Conservation (phyloP, 2,329 filamentous ascomycete species). For the Amauroascus niger region DNA sequence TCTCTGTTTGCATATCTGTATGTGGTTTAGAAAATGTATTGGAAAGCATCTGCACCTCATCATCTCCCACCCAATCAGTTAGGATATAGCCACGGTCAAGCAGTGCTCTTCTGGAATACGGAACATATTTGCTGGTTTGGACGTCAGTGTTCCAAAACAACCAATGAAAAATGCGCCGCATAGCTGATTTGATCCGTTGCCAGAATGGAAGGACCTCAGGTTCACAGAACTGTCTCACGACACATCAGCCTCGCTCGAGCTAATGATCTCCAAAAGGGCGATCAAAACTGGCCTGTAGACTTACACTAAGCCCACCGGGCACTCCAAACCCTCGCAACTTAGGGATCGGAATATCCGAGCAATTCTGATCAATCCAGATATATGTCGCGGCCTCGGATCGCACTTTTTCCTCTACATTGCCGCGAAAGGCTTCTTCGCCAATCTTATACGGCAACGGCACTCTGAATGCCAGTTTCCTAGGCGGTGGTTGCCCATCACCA, state of each 20-base stretch:
- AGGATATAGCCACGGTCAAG: slow-evolving; percentile 11
- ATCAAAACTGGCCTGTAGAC: background rate
- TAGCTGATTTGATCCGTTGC: slow-evolving; percentile 11
- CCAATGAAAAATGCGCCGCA: slow-evolving; percentile 6
- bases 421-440: slow-evolving; percentile 16
- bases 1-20: slow-evolving; percentile 15
- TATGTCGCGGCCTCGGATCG: slow-evolving; percentile 20
- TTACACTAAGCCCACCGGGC: slow-evolving; percentile 16
- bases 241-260: background rate
- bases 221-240: slow-evolving; percentile 13
- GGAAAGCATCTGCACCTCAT: slow-evolving; percentile 12
- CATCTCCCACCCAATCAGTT: slow-evolving; percentile 14
- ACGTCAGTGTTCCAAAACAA: slow-evolving; percentile 3
- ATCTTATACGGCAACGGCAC: slow-evolving; percentile 17
- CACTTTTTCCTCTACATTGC: slow-evolving; percentile 20
- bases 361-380: slow-evolving; percentile 17
- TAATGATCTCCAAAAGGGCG: background rate
- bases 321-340: slow-evolving; percentile 21
- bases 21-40: slow-evolving; percentile 10
- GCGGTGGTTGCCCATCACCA: background rate
- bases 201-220: slow-evolving; percentile 9
- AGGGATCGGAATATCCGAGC: slow-evolving; percentile 17
- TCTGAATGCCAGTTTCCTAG: slow-evolving; percentile 10
- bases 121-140: background rate
- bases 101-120: background rate